phyloP scores from a whole-genome alignment of 257 asterid species.

The Ajuga chamaepitys region DNA sequence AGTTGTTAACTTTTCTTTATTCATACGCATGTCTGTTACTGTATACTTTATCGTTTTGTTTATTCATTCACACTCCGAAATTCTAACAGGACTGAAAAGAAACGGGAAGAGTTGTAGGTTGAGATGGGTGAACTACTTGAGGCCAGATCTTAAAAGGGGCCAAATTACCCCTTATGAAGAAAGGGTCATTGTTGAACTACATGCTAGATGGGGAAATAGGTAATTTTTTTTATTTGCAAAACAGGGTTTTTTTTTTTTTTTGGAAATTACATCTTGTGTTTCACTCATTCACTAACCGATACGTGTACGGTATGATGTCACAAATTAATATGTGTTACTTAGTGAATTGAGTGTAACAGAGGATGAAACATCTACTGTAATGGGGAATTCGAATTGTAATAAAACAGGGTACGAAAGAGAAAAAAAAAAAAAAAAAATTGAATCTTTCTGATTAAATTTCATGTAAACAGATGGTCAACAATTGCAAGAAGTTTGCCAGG shows the following conservation, averaged over 20 bases:
- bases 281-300: too few species aligned
- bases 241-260: too few species aligned
- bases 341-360: too few species aligned
- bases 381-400: too few species aligned
- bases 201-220: conserved; percentile 96
- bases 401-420: not conserved
- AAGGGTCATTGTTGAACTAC: conserved; percentile 59
- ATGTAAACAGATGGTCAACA: conserved; percentile 61
- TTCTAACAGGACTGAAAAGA: conserved; percentile 61
- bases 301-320: too few species aligned
- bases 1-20: too few species aligned
- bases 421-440: not conserved
- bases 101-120: conserved; percentile 89
- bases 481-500: conserved; percentile 85
- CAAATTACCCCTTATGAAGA: conserved; percentile 88
- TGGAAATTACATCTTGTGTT: too few species aligned
- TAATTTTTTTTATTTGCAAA: conserved; percentile 19
- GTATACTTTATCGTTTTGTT: too few species aligned
- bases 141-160: conserved; percentile 93
- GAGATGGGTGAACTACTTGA: conserved; percentile 93
- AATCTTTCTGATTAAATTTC: not conserved
- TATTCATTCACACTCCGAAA: too few species aligned
- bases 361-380: too few species aligned
- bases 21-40: too few species aligned
- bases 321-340: too few species aligned